Conservation (phyloP, 257 asterid species). For the Ophiorrhiza pumila region DNA sequence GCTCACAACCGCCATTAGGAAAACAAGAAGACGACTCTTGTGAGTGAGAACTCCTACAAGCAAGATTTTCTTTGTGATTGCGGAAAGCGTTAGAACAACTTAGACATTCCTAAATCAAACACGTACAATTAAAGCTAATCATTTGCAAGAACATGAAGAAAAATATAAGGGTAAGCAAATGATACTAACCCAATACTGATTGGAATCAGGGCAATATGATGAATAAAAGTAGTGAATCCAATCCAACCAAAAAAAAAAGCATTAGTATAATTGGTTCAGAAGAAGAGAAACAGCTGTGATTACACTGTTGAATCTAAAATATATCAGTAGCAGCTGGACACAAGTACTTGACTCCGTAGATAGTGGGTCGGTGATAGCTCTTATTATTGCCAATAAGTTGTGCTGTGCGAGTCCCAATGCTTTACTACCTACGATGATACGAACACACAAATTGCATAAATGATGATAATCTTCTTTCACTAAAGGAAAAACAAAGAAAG, state of each 20-base stretch:
- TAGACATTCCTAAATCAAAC: no score
- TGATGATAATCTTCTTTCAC: no score
- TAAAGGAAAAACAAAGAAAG: no score
- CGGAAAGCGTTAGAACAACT: no score
- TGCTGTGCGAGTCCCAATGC: not conserved
- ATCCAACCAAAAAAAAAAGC: not conserved
- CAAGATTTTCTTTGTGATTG: no score
- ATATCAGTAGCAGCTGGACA: not conserved
- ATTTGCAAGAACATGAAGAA: not conserved
- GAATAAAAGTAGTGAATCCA: not conserved
- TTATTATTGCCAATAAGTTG: not conserved
- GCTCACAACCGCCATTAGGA: no score
- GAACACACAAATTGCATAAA: no score
- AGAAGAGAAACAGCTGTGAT: not conserved
- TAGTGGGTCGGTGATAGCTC: slow-evolving; percentile 18
- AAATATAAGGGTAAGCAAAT: not conserved
- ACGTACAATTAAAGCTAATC: no score
- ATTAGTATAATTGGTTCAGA: not conserved
- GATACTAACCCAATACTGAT: not conserved
- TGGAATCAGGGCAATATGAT: not conserved
- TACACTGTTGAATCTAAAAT: not conserved
- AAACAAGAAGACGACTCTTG: no score
- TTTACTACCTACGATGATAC: no score
- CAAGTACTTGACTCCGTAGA: not conserved
- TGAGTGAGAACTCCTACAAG: no score